Conservation (phyloP, 768 basidiomycete genomes). For the Mycena galopus region DNA sequence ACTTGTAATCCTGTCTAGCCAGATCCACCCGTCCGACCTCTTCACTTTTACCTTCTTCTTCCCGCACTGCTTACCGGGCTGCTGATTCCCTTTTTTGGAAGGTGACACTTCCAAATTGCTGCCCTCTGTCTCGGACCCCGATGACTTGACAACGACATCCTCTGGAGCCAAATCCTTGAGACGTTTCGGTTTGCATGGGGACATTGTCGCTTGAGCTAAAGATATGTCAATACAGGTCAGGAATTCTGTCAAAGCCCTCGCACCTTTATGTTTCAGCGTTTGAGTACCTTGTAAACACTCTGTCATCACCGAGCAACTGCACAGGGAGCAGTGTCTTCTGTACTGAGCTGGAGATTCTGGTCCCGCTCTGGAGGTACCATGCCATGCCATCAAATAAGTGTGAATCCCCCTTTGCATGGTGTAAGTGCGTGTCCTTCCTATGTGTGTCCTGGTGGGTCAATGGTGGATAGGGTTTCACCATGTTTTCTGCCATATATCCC, state of each 20-base stretch:
- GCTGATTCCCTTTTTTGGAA: neutral
- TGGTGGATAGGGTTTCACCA: too few relatives aligned
- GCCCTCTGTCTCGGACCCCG: neutral
- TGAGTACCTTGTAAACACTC: too few relatives aligned
- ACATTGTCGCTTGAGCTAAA: neutral
- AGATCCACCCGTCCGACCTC: conserved; percentile 24
- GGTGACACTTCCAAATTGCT: neutral
- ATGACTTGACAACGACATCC: neutral
- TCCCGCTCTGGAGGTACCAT: too few relatives aligned
- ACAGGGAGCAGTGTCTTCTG: too few relatives aligned
- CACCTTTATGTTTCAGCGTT: neutral
- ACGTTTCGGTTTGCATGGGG: neutral
- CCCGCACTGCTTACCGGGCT: too few relatives aligned
- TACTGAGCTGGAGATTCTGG: too few relatives aligned
- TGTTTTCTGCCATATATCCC: too few relatives aligned
- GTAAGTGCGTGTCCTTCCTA: too few relatives aligned
- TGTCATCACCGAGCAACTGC: too few relatives aligned
- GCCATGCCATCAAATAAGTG: conserved; percentile 17
- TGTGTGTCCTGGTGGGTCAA: neutral
- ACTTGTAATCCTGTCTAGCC: too few relatives aligned
- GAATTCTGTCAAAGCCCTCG: neutral
- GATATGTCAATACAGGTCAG: neutral
- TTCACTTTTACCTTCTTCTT: neutral
- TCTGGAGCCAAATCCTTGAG: conserved; percentile 18
- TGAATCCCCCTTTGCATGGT: conserved; percentile 19